Conservation (phyloP, 164 flowering plant species). For the Chimonanthus praecox region DNA sequence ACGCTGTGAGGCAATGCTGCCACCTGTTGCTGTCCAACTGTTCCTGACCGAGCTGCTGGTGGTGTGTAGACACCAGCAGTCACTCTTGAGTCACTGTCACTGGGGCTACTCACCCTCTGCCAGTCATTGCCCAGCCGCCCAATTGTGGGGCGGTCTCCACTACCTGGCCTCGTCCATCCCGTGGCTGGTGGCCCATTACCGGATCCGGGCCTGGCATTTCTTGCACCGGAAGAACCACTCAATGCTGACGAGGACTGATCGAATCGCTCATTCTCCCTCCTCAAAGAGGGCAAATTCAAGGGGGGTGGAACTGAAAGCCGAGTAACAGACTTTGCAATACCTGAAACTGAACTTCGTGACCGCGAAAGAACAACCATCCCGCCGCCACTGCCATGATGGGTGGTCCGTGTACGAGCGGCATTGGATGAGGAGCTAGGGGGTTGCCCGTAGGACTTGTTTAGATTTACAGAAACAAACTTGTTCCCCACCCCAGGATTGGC, state of each 20-base stretch:
- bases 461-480: slow-evolving; percentile 89
- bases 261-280: slow-evolving; percentile 82
- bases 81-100: slow-evolving; percentile 23
- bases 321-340: slow-evolving; percentile 51
- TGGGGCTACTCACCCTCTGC: slow-evolving; percentile 21
- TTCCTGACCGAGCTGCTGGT: slow-evolving; percentile 43
- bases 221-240: slow-evolving; percentile 37
- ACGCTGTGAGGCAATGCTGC: slow-evolving; percentile 11
- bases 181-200: slow-evolving; percentile 65
- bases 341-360: slow-evolving; percentile 37
- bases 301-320: slow-evolving; percentile 97
- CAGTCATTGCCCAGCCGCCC: slow-evolving; percentile 13
- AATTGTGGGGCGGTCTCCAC: slow-evolving; percentile 13
- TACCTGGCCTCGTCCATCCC: slow-evolving; percentile 82
- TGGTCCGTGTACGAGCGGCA: slow-evolving; percentile 20
- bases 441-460: slow-evolving; percentile 86
- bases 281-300: slow-evolving; percentile 87
- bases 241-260: slow-evolving; percentile 44
- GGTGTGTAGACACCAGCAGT: slow-evolving; percentile 49
- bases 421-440: slow-evolving; percentile 17
- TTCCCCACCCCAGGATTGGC: slow-evolving; percentile 63
- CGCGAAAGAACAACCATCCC: slow-evolving; percentile 88
- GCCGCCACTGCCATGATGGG: slow-evolving; percentile 42
- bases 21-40: slow-evolving; percentile 18
- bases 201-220: slow-evolving; percentile 52